Evolutionary conservation across 768 basidiomycete species (phyloP).

Genomic region (Mycena sanguinolenta): DNA sequence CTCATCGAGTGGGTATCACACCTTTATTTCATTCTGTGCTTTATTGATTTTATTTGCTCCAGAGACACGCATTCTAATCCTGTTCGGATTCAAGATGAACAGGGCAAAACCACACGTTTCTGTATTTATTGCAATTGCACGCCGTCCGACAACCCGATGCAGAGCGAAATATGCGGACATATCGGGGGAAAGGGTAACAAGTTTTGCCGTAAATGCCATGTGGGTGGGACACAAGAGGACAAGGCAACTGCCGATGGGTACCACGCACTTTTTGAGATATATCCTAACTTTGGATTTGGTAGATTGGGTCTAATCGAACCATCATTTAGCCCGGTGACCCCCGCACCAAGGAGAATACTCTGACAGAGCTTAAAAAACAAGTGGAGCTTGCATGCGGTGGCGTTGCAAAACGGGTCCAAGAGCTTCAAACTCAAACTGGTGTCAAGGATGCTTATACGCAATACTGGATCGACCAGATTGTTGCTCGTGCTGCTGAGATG

Average conservation of each 20-base stretch:
- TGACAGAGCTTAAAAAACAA: conserved; percentile 9
- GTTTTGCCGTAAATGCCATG: conserved; percentile 53
- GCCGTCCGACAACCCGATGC: too few relatives aligned
- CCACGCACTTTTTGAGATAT: conserved; percentile 12
- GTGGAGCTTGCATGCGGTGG: conserved; percentile 9
- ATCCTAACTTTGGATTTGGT: not conserved
- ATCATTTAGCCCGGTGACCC: conserved; percentile 1
- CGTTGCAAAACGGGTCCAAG: conserved; percentile 17
- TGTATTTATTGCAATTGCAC: too few relatives aligned
- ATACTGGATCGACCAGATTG: too few relatives aligned
- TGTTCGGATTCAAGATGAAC: conserved; percentile 8
- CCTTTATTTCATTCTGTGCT: too few relatives aligned
- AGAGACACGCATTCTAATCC: conserved; percentile 6
- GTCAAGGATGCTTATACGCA: conserved; percentile 43
- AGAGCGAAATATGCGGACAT: too few relatives aligned
- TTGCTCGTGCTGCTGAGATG: too few relatives aligned
- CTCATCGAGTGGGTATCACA: too few relatives aligned
- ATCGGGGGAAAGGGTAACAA: too few relatives aligned
- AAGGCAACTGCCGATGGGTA: not conserved
- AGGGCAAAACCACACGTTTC: too few relatives aligned
- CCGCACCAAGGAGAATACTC: conserved; percentile 7
- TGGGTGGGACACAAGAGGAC: conserved; percentile 1
- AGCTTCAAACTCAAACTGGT: conserved; percentile 36
- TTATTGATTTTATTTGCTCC: too few relatives aligned
- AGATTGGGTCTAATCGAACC: too few relatives aligned